phyloP scores from a whole-genome alignment of 768 basidiomycete species.

The Lactifluus subvellereus region DNA sequence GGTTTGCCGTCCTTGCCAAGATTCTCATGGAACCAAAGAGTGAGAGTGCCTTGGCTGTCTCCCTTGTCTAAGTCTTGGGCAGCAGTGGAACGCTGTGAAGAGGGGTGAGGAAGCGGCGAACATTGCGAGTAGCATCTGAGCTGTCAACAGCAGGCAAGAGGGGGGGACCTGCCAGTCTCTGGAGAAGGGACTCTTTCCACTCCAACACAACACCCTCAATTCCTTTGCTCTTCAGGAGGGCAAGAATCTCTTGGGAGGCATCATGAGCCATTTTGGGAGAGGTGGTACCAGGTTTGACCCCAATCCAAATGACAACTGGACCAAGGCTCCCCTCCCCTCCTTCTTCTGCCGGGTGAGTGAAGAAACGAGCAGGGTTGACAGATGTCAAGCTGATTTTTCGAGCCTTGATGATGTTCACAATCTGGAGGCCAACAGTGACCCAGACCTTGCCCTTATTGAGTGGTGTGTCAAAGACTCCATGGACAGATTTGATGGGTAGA shows the following conservation, averaged over 20 bases:
- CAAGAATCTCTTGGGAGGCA: constrained; percentile 9
- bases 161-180: not conserved
- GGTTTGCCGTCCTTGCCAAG: not conserved
- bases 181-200: constrained; percentile 7
- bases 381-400: not conserved
- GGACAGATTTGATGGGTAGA: not conserved
- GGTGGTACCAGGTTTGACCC: constrained; percentile 4
- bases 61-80: not conserved
- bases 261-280: constrained; percentile 13
- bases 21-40: not conserved
- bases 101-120: not conserved
- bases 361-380: constrained; percentile 6
- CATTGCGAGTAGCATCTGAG: not conserved
- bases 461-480: not conserved
- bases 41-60: not conserved
- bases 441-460: constrained; percentile 11
- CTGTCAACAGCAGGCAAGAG: not conserved
- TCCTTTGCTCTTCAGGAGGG: not conserved
- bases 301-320: constrained; percentile 17
- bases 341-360: not conserved
- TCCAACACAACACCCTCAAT: constrained; percentile 14
- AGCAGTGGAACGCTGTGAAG: not conserved
- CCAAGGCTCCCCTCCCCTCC: not conserved
- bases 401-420: constrained; percentile 2
- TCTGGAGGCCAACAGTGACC: constrained; percentile 9